A percentile compares a stretch with the other conserved stretches of the same genome.
Conservation (phyloP, 345 rosid genomes). For the Brassica nigra region DNA sequence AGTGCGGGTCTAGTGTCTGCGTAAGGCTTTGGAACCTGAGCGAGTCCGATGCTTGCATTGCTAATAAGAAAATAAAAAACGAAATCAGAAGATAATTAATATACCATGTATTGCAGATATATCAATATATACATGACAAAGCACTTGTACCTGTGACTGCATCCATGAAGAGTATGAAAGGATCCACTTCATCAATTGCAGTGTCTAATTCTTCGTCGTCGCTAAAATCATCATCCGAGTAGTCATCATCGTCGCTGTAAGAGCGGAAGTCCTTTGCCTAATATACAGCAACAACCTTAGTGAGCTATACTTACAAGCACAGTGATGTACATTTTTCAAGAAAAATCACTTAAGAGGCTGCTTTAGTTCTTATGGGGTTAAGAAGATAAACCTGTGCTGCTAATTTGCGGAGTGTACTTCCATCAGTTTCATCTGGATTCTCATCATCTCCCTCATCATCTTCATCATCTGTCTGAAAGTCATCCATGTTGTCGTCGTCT, state of each 20-base stretch:
- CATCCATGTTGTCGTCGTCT: conserved; percentile 91
- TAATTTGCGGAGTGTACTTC: conserved; percentile 71
- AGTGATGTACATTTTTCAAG: not conserved
- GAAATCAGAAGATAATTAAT: not conserved
- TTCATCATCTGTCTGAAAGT: conserved; percentile 87
- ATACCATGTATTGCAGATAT: not conserved
- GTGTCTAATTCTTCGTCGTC: conserved; percentile 95
- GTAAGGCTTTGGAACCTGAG: conserved; percentile 79
- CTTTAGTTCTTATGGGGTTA: not conserved
- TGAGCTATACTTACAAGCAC: conserved; percentile 17
- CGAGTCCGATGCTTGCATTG: conserved; percentile 67
- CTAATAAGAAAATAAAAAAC: conserved; percentile 39
- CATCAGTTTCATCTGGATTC: conserved; percentile 94
- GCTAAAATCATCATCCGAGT: conserved; percentile 83
- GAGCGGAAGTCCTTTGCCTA: conserved; percentile 85
- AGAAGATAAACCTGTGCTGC: conserved; percentile 75
- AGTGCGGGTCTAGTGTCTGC: conserved; percentile 77
- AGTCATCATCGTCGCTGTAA: conserved; percentile 62
- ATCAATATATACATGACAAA: not conserved
- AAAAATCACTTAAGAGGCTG: not conserved
- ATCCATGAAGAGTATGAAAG: conserved; percentile 91
- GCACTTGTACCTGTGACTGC: conserved; percentile 65
- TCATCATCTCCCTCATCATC: conserved; percentile 65
- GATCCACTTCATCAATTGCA: conserved; percentile 96
- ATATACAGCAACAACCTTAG: not conserved